Evolutionary conservation across 441 rosid species (phyloP), one percentile per base, ranked within the genome.

Genomic region (Corymbia citriodora): DNA sequence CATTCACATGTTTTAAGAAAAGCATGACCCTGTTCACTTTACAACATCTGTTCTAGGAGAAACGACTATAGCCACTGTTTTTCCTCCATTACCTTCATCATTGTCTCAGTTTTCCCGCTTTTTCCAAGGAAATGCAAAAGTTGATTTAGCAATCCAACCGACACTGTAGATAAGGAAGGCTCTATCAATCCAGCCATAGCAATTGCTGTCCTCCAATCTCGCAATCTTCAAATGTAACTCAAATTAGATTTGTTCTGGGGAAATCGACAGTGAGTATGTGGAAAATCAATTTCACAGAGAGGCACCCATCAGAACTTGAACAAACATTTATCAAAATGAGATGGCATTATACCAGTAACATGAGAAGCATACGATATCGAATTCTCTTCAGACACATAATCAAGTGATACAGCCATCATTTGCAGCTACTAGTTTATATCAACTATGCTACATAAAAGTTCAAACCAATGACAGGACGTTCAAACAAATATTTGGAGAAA

Each of bases 21-120:
- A 86, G 59, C 23, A 86, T 29, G 57, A 86, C 27, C 45, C 9
- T 16, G 59, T 55, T 86, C 88, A n/a, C 45, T 52, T 86, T 86
- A 74, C 83, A 74, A 7, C 50, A 74, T 2, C 50, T 40, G 29
- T 40, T 74, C 29, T 11, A 40, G 83, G 50, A 74, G 83, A 74
- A 74, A 11, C 25, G 13, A 74, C 83, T 29, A 74, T 74, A 74
- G 25, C 15, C 50, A 19, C n/a, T 14, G 45, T 48, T 36, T 45
- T 81, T 55, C 33, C n/a, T 59, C 17, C 14, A 45, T 83, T 89
- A 97, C 98, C 99, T 96, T 97, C 93, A 96, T 92, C 99, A 97
- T 97, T 54, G 94, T 91, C 91, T 97, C 99, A 50, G 93, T 91
- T 93, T 95, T 98, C 89, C 99, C 99, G 92, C 97, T 96, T 94